Evolutionary conservation across 495 filamentous ascomycete genomes (phyloP).

Genomic region (Amniculicola lignicola): DNA sequence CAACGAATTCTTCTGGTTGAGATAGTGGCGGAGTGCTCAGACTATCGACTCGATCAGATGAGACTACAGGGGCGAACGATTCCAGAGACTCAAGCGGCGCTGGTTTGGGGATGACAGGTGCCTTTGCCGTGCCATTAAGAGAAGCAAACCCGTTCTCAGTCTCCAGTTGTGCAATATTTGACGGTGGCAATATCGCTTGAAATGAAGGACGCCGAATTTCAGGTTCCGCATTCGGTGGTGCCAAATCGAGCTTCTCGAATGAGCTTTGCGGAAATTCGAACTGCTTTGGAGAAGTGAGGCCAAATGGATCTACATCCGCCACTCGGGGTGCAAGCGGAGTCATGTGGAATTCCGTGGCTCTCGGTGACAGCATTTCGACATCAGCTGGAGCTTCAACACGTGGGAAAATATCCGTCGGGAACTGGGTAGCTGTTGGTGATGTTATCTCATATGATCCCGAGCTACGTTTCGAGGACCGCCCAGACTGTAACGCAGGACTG

Average conservation of each 20-base stretch:
- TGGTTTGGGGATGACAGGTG: not conserved
- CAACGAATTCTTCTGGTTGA: not conserved
- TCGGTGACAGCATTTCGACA: slow-evolving; percentile 22
- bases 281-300: slow-evolving; percentile 25
- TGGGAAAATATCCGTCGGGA: slow-evolving; percentile 21
- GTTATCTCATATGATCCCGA: slow-evolving; percentile 10
- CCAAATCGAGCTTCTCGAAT: slow-evolving; percentile 10
- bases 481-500: slow-evolving; percentile 17
- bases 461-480: slow-evolving; percentile 8
- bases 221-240: slow-evolving; percentile 9
- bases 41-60: slow-evolving; percentile 14
- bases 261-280: slow-evolving; percentile 20
- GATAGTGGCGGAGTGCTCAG: slow-evolving; percentile 8
- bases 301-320: slow-evolving; percentile 26
- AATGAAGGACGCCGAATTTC: slow-evolving; percentile 26
- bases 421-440: slow-evolving; percentile 23
- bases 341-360: slow-evolving; percentile 34
- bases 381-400: not conserved
- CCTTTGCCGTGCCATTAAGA: slow-evolving; percentile 23
- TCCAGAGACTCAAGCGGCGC: not conserved
- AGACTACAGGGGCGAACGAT: not conserved
- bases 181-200: slow-evolving; percentile 30
- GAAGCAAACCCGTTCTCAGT: slow-evolving; percentile 29
- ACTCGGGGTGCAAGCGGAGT: slow-evolving; percentile 26
- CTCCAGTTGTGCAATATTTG: slow-evolving; percentile 22